Evolutionary conservation across 345 rosid species (phyloP).

Genomic region (Hypericum androsaemum): DNA sequence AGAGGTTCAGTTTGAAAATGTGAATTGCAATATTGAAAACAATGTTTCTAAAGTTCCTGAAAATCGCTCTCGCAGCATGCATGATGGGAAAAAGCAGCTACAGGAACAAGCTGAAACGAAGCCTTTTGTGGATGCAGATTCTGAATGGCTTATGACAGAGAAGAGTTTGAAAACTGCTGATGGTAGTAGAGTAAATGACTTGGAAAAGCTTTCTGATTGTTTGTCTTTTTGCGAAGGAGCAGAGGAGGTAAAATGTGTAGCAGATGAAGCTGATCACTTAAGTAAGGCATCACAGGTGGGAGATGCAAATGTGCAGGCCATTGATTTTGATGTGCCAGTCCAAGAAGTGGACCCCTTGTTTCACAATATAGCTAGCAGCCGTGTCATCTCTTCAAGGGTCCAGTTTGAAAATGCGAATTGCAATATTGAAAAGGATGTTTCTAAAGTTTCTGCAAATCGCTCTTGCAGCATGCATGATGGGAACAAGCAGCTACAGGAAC

Average conservation of each 20-base stretch:
- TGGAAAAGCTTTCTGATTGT: constrained; percentile 12
- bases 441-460: constrained; percentile 10
- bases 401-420: constrained; percentile 10
- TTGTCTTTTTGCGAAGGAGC: constrained; percentile 11
- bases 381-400: constrained; percentile 10
- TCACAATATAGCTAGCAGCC: constrained; percentile 4
- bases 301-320: constrained; percentile 14
- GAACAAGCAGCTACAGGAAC: constrained; percentile 9
- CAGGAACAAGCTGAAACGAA: constrained; percentile 16
- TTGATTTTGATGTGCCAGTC: neutral
- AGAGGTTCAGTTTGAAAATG: constrained; percentile 16
- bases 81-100: constrained; percentile 9
- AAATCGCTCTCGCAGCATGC: constrained; percentile 8
- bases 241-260: constrained; percentile 16
- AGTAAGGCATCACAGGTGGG: constrained; percentile 9
- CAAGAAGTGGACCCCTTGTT: constrained; percentile 5
- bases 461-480: constrained; percentile 9
- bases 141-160: constrained; percentile 15
- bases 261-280: constrained; percentile 13
- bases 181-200: constrained; percentile 17
- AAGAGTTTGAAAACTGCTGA: constrained; percentile 7
- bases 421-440: constrained; percentile 2
- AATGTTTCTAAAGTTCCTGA: constrained; percentile 12
- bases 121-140: constrained; percentile 1
- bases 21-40: neutral